Evolutionary conservation across 495 filamentous ascomycete genomes (phyloP).

Genomic region (Aspergillus ostianus): DNA sequence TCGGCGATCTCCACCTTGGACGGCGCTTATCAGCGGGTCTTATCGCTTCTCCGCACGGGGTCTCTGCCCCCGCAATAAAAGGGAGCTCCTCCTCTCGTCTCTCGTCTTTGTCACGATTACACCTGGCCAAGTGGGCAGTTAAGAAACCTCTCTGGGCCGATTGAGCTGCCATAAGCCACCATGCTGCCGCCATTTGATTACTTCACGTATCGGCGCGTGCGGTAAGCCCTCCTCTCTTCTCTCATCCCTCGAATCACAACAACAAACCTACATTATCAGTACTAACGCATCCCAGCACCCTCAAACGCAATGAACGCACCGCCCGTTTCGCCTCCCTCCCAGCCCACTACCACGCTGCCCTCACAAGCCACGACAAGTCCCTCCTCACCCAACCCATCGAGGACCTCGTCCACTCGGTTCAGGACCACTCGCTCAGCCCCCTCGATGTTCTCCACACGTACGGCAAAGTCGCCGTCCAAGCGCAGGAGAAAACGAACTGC

Average conservation of each 20-base stretch:
- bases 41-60: slow-evolving; percentile 30
- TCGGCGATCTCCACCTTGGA: not conserved
- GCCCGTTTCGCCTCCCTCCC: slow-evolving; percentile 66
- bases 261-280: not conserved
- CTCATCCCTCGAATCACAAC: not conserved
- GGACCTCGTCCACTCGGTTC: slow-evolving; percentile 74
- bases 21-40: slow-evolving; percentile 28
- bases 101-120: slow-evolving; percentile 4
- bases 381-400: slow-evolving; percentile 75
- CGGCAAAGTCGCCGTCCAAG: slow-evolving; percentile 81
- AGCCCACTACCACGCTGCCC: slow-evolving; percentile 59
- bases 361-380: slow-evolving; percentile 57
- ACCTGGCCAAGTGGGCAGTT: not conserved
- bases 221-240: slow-evolving; percentile 37
- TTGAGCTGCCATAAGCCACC: slow-evolving; percentile 6
- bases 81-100: slow-evolving; percentile 7
- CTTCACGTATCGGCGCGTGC: slow-evolving; percentile 52
- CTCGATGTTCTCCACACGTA: slow-evolving; percentile 83
- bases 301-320: slow-evolving; percentile 75
- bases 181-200: slow-evolving; percentile 62
- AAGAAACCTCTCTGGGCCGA: not conserved
- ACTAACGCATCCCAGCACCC: slow-evolving; percentile 51
- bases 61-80: slow-evolving; percentile 28
- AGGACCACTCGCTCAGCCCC: slow-evolving; percentile 60
- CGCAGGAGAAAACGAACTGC: slow-evolving; percentile 86